Evolutionary conservation across 2,329 filamentous ascomycete species (phyloP).

Genomic region (Verticillium dahliae): DNA sequence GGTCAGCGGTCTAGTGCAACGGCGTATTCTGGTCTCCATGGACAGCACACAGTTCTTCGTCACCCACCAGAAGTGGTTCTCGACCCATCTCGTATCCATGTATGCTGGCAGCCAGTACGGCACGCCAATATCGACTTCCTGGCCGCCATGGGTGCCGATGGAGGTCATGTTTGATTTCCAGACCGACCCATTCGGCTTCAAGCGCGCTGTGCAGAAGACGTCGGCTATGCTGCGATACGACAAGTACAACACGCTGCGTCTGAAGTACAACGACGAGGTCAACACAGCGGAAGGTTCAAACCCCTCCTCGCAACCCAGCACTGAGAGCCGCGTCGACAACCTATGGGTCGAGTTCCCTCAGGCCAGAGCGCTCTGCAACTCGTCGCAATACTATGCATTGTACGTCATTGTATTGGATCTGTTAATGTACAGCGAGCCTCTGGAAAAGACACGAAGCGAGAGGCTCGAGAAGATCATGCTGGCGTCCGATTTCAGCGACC

Average conservation of each 20-base stretch:
- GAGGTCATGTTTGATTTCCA: conserved; percentile 98
- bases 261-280: conserved; percentile 96
- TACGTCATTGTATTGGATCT: conserved; percentile 97
- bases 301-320: conserved; percentile 41
- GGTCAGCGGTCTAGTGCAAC: conserved; percentile 91
- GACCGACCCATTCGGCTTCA: conserved; percentile 93
- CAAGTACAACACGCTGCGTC: conserved; percentile 93
- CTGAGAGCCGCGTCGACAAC: conserved; percentile 84
- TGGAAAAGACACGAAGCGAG: conserved; percentile 96
- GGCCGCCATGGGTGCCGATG: conserved; percentile 97
- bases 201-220: conserved; percentile 92
- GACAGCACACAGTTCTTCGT: conserved; percentile 98
- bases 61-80: conserved; percentile 86
- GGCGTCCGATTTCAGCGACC: conserved; percentile 95
- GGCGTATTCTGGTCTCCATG: conserved; percentile 90
- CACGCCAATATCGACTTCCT: conserved; percentile 73
- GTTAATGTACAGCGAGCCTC: conserved; percentile 88
- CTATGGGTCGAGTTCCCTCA: conserved; percentile 96
- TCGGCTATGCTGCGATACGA: conserved; percentile 92
- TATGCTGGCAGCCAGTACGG: conserved; percentile 95
- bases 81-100: conserved; percentile 76
- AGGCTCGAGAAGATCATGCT: conserved; percentile 97
- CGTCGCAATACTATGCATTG: conserved; percentile 92
- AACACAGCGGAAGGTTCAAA: conserved; percentile 43
- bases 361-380: conserved; percentile 91